These are phyloP conservation scores for Phaeoacremonium minimum DNA, from an alignment of 2,329 filamentous ascomycete species.

Conservation along the genomic window DNA sequence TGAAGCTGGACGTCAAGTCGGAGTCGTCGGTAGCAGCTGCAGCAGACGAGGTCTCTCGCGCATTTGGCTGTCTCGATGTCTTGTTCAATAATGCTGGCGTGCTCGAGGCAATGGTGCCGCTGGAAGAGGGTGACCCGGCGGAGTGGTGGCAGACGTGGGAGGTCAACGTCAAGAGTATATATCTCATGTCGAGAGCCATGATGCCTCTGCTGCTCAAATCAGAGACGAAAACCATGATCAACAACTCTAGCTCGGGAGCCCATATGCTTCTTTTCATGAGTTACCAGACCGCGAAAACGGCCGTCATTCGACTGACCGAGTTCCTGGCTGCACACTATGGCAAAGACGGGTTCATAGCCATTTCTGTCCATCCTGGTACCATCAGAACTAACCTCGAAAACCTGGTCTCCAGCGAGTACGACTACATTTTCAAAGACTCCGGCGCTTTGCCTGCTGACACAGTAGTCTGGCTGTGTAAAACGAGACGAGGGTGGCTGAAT, in stretches of 20 bases:
- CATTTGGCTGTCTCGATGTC: slow-evolving; percentile 23
- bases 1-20: slow-evolving; percentile 16
- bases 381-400: slow-evolving; percentile 29
- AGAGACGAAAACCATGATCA: slow-evolving; percentile 33
- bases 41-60: slow-evolving; percentile 20
- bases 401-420: background rate
- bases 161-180: slow-evolving; percentile 45
- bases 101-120: slow-evolving; percentile 24
- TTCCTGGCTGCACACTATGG: slow-evolving; percentile 37
- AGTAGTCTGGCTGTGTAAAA: slow-evolving; percentile 14
- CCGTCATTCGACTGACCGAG: slow-evolving; percentile 36
- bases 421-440: slow-evolving; percentile 12
- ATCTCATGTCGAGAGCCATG: slow-evolving; percentile 39
- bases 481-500: slow-evolving; percentile 14
- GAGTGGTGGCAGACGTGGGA: slow-evolving; percentile 44
- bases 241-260: slow-evolving; percentile 32
- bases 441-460: slow-evolving; percentile 14
- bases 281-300: slow-evolving; percentile 43
- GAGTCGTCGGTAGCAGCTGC: slow-evolving; percentile 22
- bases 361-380: slow-evolving; percentile 39
- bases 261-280: slow-evolving; percentile 26
- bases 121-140: slow-evolving; percentile 29
- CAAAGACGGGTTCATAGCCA: slow-evolving; percentile 32
- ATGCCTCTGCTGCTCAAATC: slow-evolving; percentile 37
- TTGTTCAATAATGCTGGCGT: slow-evolving; percentile 36